Base-by-base conservation (phyloP, 257 asterid genomes). In the Nicotiana otophora region DNA sequence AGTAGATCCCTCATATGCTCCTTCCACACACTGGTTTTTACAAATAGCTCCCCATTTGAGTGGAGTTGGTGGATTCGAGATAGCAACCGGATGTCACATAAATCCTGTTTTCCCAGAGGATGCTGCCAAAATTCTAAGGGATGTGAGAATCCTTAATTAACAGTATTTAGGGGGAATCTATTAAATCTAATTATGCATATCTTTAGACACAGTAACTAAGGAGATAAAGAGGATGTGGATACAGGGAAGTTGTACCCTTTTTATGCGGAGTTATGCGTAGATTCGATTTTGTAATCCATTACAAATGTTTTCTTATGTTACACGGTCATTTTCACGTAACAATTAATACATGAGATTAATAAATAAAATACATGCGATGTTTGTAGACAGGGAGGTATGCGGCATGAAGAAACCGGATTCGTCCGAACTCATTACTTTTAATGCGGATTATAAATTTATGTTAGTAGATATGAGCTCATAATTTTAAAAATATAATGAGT, bases 41-140 rank as follows among this genome's bases (percentile, higher is more conserved):
- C 99, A 94, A 88, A 89, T 96, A 65, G 92, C 92, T 82, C 99
- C 98, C 69, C 99, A 94, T 77, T 86, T 96, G 48, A 86, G 89
- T 7, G 89, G 87, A 58, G 72, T 90, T 57, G 99, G 92, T 17
- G 99, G 98, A 28, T 96, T 96, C 58, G 99, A 96, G 89, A 82
- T 93, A 61, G 98, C 93, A 14, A 88, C 91, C 0, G 99, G 99
- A 4, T 96, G 99, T 87, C 87, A 85, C 84, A 92, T 96, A 78
- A 96, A 96, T 86, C 98, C 99, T 5, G 93, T 96, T 88, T 89
- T 94, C 79, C 98, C 99, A 1, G 98, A 96, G 90, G 99, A 93
- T 85, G 99, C 98, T 30, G 98, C 97, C 1, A 89, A 91, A 86
- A 87, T 96, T 60, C 83, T 96, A 88, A 90, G 92, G 85, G 95